Base-by-base conservation (phyloP, 2,329 filamentous ascomycete genomes). In the Aspergillus pseudoviridinutans region DNA sequence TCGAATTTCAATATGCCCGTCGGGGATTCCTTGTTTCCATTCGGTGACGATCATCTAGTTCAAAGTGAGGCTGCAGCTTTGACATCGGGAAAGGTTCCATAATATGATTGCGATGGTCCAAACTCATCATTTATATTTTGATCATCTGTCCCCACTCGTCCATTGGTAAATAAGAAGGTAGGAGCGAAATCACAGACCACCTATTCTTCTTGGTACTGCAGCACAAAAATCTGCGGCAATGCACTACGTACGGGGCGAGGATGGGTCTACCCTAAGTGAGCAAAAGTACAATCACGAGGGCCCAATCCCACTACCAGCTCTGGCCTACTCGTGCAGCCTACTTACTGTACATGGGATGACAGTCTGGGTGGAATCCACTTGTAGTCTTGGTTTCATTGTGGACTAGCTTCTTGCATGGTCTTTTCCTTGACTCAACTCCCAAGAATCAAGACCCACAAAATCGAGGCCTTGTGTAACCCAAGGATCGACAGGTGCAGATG, bases 11-110 rank as follows among this genome's bases (percentile, higher is more conserved):
- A 42, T 52, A 22, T 12, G 35, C 17, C 32, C 35, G 50, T 52
- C 50, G 50, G 42, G 50, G 50, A 52, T 52, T 52, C 50, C 50
- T 41, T 52, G 50, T 52, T 28, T n/a, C 22, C 10, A 20, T n/a
- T 20, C 29, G 20, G 29, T 41, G 50, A 42, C 22, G 2, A 38
- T 20, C n/a, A 41, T 27, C 20, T 35, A 17, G 7, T 22, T 52
- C 9, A 47, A 47, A 47, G 44, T 27, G 24, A 47, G 10, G 44
- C 44, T 47, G 44, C 20, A 24, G 20, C 24, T 10, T 46, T 20
- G n/a, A 12, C 41, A 25, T 46, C 41, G 22, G 42, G 22, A 24
- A 24, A 27, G 12, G 22, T 27, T 14, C 44, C 14, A 38, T 38
- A 14, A 38, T 7, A 3, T 38, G 32, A 17, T 17, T 38, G 32